Conservation (phyloP, 345 rosid species). For the Lepidium africanum region DNA sequence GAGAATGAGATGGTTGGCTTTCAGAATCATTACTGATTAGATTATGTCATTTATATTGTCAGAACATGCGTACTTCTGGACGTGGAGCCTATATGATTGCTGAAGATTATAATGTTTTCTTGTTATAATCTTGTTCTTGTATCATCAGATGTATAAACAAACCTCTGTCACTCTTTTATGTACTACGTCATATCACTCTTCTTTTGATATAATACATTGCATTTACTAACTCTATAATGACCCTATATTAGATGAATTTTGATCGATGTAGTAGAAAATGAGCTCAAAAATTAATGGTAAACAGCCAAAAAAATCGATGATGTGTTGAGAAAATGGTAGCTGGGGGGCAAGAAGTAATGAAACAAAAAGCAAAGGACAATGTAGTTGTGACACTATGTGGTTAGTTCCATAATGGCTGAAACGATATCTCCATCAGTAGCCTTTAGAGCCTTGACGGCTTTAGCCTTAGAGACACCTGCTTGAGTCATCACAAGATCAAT, state of each 20-base stretch:
- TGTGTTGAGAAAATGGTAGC: background rate
- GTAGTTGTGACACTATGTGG: conserved; percentile 25
- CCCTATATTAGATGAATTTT: background rate
- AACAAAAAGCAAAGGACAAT: background rate
- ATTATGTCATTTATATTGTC: background rate
- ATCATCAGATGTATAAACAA: conserved; percentile 7
- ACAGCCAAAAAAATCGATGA: background rate
- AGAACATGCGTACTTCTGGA: conserved; percentile 7
- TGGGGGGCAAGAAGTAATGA: background rate
- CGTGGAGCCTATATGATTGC: background rate
- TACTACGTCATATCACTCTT: background rate
- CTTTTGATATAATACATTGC: background rate
- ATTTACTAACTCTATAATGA: background rate
- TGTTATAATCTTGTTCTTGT: background rate
- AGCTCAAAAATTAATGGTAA: background rate
- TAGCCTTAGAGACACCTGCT: conserved; percentile 59
- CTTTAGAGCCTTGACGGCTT: conserved; percentile 79
- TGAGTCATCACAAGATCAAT: conserved; percentile 83
- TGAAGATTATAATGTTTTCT: background rate
- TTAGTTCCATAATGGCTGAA: conserved; percentile 83
- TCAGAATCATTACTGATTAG: background rate
- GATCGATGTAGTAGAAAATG: background rate
- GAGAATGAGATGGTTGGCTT: background rate
- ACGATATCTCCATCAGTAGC: conserved; percentile 64
- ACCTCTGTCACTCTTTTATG: background rate